Percentiles rank a stretch among this genome's conserved stretches.
phyloP scores from a whole-genome alignment of 306 rosid genomes.

The Cucurbita argyrosperma region DNA sequence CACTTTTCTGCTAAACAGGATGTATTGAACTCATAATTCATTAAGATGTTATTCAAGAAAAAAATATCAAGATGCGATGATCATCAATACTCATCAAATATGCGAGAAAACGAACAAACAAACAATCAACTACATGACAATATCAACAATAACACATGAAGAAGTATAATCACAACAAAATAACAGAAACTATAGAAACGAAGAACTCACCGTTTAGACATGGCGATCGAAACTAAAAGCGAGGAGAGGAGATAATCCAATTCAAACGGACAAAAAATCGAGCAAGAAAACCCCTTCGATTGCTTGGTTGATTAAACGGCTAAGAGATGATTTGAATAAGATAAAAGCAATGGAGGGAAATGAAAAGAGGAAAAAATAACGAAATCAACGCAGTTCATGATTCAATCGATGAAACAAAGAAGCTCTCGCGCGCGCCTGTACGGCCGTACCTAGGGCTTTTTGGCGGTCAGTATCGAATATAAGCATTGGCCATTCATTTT shows the following conservation, averaged over 20 bases:
- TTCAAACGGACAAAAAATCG: not conserved
- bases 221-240: slow-evolving; percentile 15
- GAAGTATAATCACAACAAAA: not conserved
- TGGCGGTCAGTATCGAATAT: slow-evolving; percentile 1
- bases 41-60: not conserved
- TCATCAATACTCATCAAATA: not conserved
- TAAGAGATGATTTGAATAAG: not conserved
- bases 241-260: not conserved
- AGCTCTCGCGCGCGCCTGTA: not conserved
- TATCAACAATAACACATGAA: not conserved
- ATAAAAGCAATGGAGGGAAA: not conserved
- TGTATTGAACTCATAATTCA: too few species aligned
- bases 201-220: slow-evolving; percentile 46
- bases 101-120: not conserved
- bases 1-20: not conserved
- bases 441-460: slow-evolving; percentile 1
- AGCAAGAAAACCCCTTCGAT: not conserved
- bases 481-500: slow-evolving; percentile 2
- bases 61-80: not conserved
- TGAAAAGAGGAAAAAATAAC: not conserved
- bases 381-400: not conserved
- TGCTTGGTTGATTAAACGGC: not conserved
- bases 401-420: not conserved
- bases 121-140: not conserved
- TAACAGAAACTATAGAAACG: not conserved